phyloP scores from a whole-genome alignment of 495 filamentous ascomycete species.

The Xylaria flabelliformis region DNA sequence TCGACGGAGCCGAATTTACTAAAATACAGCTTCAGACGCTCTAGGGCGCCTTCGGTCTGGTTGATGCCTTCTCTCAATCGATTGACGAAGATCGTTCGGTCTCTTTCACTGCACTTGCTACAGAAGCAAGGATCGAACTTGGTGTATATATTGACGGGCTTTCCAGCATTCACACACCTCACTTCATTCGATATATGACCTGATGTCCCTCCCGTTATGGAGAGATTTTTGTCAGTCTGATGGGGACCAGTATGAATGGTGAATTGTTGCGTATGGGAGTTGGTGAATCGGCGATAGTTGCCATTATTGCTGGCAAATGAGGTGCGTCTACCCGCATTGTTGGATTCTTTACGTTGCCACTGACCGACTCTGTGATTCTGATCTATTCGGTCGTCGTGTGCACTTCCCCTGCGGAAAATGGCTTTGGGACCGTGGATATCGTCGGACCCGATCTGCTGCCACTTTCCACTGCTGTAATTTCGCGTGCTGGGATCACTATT shows the following conservation, averaged over 20 bases:
- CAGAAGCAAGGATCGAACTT: slow-evolving; percentile 31
- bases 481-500: background rate
- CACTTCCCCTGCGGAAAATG: slow-evolving; percentile 21
- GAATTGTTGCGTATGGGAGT: background rate
- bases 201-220: background rate
- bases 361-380: background rate
- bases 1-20: slow-evolving; percentile 14
- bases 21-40: slow-evolving; percentile 16
- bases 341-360: background rate
- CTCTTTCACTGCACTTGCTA: background rate
- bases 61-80: background rate
- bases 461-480: slow-evolving; percentile 18
- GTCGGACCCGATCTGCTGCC: slow-evolving; percentile 25
- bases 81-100: slow-evolving; percentile 25
- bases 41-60: background rate
- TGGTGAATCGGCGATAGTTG: background rate
- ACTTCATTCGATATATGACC: background rate
- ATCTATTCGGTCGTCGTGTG: background rate
- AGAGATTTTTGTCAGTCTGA: background rate
- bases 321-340: background rate
- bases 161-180: slow-evolving; percentile 22
- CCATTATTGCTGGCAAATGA: background rate
- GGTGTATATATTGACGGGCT: background rate
- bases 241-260: background rate
- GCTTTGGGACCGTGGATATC: slow-evolving; percentile 32